Evolutionary conservation across 106 monocot genomes (phyloP), one percentile per base, ranked within the genome.

Genomic region (Allium cepa): DNA sequence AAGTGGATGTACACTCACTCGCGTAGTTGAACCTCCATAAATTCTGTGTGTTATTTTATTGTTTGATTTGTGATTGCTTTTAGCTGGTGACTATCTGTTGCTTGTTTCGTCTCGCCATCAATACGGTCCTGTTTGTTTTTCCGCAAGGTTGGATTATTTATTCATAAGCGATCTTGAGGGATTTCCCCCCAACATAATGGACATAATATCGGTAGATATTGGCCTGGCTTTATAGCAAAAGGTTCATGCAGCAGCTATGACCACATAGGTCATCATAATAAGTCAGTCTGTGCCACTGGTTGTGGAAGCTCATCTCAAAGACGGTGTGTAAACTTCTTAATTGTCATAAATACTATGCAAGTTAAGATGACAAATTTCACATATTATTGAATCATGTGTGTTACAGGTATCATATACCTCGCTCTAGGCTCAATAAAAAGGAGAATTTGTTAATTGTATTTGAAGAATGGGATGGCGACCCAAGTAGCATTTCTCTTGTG

Each of bases 261-360:
- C 68, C 89, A 94, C 55, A 64, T 73, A 50, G 90, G 90, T 60
- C 70, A 36, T 50, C 90, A 87, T 78, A 59, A 76, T 46, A 78
- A 94, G 72, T 73, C 64, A 17, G 80, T 84, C 68, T 94, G 94
- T 53, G 66, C 47, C 18, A 76, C 70, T 36, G 83, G 80, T 62
- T 94, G 94, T 73, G 94, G 90, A 8, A 87, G 90, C 47, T 64
- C 90, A 1, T 82, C 82, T 49, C 94, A 94, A 73, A 86, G 82
- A 90, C 89, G 94, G 94, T 90, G 73, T 69, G 63, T 3, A 3
- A 65, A 9, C 60, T n/a, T 62, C 26, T 0, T 9, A 3, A 62
- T 28, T 60, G 60, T 36, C 26, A 26, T 4, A 60, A 60, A 11
- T 14, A 53, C 17, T 18, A 5, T 50, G 13, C 22, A 22, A 22